A percentile compares a stretch with the other conserved stretches of the same genome.
Evolutionary conservation across 305 asterid genomes (phyloP).

Genomic region (Solanum hybrid): DNA sequence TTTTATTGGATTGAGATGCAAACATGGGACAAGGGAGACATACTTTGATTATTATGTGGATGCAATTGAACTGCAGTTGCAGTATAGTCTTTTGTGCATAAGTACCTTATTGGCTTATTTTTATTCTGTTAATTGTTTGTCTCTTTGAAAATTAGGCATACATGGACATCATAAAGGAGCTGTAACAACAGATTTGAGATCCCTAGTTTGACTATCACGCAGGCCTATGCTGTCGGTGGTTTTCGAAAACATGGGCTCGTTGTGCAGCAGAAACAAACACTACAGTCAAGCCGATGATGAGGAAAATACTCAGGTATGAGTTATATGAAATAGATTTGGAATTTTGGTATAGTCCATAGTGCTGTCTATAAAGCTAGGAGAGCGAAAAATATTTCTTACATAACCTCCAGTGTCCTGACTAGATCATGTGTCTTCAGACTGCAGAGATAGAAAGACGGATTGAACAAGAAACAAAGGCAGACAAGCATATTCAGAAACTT

Average conservation of each 20-base stretch:
- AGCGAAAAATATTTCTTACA: background rate
- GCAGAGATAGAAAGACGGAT: slow-evolving; percentile 93
- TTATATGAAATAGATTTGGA: background rate
- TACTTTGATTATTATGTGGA: background rate
- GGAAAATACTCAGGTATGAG: slow-evolving; percentile 72
- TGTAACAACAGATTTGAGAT: background rate
- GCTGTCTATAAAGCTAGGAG: background rate
- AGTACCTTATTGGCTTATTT: background rate
- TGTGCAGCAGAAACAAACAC: slow-evolving; percentile 79
- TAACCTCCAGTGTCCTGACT: background rate
- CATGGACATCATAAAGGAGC: slow-evolving; percentile 1
- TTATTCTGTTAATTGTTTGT: background rate
- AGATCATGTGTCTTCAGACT: slow-evolving; percentile 41
- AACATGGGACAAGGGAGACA: background rate
- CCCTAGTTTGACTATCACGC: slow-evolving; percentile 24
- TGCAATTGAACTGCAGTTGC: background rate
- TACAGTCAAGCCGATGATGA: slow-evolving; percentile 59
- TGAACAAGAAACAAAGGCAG: slow-evolving; percentile 93
- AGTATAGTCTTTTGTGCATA: background rate
- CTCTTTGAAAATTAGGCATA: background rate
- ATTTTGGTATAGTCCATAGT: background rate
- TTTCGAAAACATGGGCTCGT: slow-evolving; percentile 66
- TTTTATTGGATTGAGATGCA: background rate
- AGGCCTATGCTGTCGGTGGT: slow-evolving; percentile 40
- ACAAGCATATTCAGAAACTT: slow-evolving; percentile 92